phyloP scores from a whole-genome alignment of 345 rosid genomes.

The Eucalyptus caleyi region DNA sequence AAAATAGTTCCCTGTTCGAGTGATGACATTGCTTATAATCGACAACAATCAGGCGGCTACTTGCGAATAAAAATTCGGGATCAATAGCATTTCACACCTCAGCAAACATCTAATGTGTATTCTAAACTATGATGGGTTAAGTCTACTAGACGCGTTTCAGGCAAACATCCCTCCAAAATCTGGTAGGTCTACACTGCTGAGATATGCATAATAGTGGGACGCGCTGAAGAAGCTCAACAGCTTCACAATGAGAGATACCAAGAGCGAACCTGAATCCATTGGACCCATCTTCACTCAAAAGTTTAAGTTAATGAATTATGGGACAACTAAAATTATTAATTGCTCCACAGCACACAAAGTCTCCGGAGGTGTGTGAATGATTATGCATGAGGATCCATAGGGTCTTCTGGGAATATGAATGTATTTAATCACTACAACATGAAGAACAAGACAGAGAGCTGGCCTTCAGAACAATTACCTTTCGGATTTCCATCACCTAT shows the following conservation, averaged over 20 bases:
- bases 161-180: neutral
- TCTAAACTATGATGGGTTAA: neutral
- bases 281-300: neutral
- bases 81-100: neutral
- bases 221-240: neutral
- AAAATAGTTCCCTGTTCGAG: neutral
- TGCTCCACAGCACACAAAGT: neutral
- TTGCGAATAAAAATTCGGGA: neutral
- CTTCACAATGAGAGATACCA: neutral
- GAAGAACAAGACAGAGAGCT: neutral
- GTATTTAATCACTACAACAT: neutral
- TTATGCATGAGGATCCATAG: neutral
- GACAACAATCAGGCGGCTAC: neutral
- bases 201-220: neutral
- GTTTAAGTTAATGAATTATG: neutral
- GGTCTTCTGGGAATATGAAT: neutral
- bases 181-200: neutral
- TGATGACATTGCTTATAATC: neutral
- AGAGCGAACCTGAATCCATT: neutral
- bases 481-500: conserved; percentile 8
- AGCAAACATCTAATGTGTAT: neutral
- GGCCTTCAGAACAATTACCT: neutral
- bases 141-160: neutral
- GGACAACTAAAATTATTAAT: neutral
- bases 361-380: neutral